Percentiles rank a stretch among this genome's conserved stretches.
phyloP scores from a whole-genome alignment of 139 green algal species.

The Dunaliella sp. region DNA sequence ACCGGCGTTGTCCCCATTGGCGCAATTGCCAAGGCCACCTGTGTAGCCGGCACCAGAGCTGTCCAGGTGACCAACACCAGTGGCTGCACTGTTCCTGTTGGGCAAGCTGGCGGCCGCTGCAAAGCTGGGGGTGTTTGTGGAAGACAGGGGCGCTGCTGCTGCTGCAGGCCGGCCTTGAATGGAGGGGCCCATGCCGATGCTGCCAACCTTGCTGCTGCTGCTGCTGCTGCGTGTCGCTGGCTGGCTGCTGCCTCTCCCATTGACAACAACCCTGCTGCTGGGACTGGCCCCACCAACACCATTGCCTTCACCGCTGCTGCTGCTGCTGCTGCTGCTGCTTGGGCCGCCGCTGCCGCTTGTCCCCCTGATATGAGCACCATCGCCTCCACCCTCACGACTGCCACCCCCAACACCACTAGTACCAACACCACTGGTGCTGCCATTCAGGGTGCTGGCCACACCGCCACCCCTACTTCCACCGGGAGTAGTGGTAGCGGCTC shows the following conservation, averaged over 20 bases:
- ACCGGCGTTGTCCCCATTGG: no score
- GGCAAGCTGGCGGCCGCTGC: not conserved
- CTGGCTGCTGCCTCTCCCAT: not conserved
- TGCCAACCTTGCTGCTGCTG: not conserved
- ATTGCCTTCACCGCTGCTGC: no score
- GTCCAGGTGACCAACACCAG: no score
- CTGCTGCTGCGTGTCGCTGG: not conserved
- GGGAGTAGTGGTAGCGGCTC: no score
- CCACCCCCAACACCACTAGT: no score
- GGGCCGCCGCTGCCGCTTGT: no score
- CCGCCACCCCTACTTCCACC: not conserved
- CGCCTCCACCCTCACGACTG: no score
- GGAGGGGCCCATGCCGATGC: not conserved
- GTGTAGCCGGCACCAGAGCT: no score
- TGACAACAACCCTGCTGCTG: not conserved
- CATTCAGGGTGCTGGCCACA: not conserved
- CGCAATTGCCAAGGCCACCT: no score
- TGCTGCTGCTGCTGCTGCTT: no score
- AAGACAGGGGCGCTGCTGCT: not conserved
- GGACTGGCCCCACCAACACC: not conserved
- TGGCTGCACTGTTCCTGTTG: no score
- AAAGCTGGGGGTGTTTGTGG: not conserved
- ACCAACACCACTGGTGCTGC: not conserved
- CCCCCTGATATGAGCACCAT: no score
- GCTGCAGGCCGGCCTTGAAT: not conserved